Evolutionary conservation across 2,329 filamentous ascomycete species (phyloP), one percentile per base, ranked within the genome.

Genomic region (Grosmannia serpens): DNA sequence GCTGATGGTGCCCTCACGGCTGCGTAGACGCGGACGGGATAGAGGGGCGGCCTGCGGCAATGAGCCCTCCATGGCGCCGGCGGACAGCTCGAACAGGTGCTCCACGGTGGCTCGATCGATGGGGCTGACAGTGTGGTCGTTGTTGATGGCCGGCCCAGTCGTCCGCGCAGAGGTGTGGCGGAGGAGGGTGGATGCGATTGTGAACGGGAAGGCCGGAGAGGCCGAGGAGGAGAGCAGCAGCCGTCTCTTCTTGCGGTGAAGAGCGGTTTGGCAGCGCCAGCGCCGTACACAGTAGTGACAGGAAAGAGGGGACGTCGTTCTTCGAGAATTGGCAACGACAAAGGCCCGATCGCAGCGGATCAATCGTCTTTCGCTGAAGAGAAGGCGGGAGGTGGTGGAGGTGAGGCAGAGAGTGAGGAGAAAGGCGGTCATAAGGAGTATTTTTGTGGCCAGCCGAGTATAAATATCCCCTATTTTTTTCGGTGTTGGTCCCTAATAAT

Each of bases 351-450:
- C 62, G 55, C 68, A 64, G 64, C 72, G 71, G 60, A 70, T 71
- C 63, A 76, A 66, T 62, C 72, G 72, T 63, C 70, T 67, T 63
- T 78, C 73, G 71, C 77, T 67, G 63, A 75, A 70, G 67, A 78
- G 70, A 68, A 72, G 65, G 69, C 70, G 71, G 65, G 74, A 74
- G 66, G 70, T 75, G 65, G 74, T 72, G 68, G 76, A 73, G 64
- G 72, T 68, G 67, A 74, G 72, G 68, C 77, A 79, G 63, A 77
- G 70, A 68, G 72, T 70, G 60, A 78, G 67, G 61, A 77, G 71
- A 66, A 73, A 74, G 65, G 65, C 64, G 66, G 73, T 77, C 77
- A 80, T 80, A 74, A 71, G 68, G 66, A 65, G 61, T 56, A 38
- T 31, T 55, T 47, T 57, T 51, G 55, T 27, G 44, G 51, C 46